Conservation (phyloP, 768 basidiomycete species). For the Lentinula detonsa region DNA sequence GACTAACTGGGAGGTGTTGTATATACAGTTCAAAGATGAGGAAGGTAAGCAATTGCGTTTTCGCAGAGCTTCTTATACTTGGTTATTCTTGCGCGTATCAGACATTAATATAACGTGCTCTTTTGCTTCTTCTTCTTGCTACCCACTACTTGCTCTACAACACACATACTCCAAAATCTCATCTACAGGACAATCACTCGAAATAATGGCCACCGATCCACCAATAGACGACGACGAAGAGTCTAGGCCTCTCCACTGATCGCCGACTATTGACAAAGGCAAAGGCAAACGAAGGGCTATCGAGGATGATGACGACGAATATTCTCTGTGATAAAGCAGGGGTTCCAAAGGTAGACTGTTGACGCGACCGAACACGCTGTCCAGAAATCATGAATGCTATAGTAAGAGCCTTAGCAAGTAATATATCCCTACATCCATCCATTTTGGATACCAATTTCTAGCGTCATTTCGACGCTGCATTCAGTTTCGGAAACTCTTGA, state of each 20-base stretch:
- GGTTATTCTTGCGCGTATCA: not conserved
- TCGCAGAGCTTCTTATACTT: not conserved
- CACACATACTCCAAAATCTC: not conserved
- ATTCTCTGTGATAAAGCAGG: not conserved
- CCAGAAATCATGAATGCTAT: not conserved
- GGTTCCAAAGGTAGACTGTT: not conserved
- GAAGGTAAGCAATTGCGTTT: conserved; percentile 42
- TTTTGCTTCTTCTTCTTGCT: not conserved
- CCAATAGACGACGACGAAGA: conserved; percentile 43
- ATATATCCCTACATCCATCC: not conserved
- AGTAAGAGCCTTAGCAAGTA: not conserved
- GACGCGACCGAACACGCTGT: not conserved
- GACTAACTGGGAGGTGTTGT: conserved; percentile 62
- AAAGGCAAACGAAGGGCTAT: conserved; percentile 65
- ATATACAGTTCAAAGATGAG: conserved; percentile 58
- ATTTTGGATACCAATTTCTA: not conserved
- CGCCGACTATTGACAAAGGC: conserved; percentile 25
- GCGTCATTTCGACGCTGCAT: not conserved
- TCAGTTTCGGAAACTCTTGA: not conserved
- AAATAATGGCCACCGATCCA: conserved; percentile 54
- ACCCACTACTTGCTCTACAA: not conserved
- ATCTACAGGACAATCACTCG: conserved; percentile 47
- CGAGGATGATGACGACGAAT: conserved; percentile 16
- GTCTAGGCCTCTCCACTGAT: conserved; percentile 7
- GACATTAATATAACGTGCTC: conserved; percentile 1